phyloP scores from a whole-genome alignment of 2,329 filamentous ascomycete species.

The Trichoderma citrinoviride region DNA sequence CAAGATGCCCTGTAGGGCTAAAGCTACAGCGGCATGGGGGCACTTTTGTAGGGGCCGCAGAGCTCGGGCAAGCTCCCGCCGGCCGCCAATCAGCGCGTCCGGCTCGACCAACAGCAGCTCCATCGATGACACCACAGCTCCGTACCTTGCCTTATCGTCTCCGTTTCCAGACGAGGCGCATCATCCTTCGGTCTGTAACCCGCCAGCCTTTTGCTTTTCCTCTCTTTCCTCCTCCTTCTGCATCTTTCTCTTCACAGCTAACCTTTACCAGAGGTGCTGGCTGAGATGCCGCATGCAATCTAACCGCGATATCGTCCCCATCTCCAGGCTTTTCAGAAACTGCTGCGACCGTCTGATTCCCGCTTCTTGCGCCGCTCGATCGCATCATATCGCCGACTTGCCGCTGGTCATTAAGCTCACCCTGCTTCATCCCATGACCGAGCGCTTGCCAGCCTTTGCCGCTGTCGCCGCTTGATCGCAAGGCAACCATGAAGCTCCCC shows the following conservation, averaged over 20 bases:
- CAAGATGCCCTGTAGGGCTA: background rate
- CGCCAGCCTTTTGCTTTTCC: background rate
- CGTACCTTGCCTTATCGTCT: slow-evolving; percentile 6
- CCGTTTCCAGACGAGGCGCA: background rate
- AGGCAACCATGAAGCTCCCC: slow-evolving; percentile 31
- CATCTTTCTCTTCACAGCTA: background rate
- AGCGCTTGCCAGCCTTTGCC: background rate
- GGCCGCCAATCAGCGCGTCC: background rate
- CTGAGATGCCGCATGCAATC: slow-evolving; percentile 4
- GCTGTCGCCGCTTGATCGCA: background rate
- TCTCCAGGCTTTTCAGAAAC: background rate
- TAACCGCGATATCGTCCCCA: background rate
- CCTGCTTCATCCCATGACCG: background rate
- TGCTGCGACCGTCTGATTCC: background rate
- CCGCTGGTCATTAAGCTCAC: background rate
- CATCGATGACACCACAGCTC: slow-evolving; percentile 9
- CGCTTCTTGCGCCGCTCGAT: background rate
- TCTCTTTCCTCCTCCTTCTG: background rate
- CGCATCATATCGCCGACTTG: background rate
- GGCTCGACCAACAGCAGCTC: background rate
- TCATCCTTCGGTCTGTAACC: background rate
- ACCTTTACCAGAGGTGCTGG: slow-evolving; percentile 11
- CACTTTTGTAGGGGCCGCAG: slow-evolving; percentile 5
- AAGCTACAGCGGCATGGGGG: slow-evolving; percentile 1
- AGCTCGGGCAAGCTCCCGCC: background rate